Conservation (phyloP, 306 rosid genomes). For the Prunus kanzakura region DNA sequence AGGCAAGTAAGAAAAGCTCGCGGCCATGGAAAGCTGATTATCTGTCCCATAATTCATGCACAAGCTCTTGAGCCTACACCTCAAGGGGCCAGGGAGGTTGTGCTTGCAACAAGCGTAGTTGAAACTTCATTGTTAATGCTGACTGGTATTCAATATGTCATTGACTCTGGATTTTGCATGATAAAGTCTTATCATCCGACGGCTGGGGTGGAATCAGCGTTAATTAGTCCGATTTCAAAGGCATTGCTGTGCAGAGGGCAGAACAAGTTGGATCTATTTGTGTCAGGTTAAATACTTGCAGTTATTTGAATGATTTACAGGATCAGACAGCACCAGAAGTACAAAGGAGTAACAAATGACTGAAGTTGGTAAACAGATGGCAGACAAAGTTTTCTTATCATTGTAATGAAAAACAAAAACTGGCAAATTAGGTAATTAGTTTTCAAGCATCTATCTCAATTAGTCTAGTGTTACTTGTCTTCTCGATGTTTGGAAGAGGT, state of each 20-base stretch:
- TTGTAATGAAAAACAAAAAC: neutral
- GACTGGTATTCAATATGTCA: constrained; percentile 55
- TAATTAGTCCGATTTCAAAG: constrained; percentile 70
- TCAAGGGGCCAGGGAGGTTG: constrained; percentile 78
- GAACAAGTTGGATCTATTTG: constrained; percentile 61
- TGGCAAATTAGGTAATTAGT: too few species aligned
- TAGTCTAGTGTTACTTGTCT: too few species aligned
- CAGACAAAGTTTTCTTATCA: constrained; percentile 32
- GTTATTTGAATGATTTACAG: constrained; percentile 58
- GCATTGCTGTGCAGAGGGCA: constrained; percentile 81
- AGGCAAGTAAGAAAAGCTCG: constrained; percentile 45
- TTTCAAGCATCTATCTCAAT: too few species aligned
- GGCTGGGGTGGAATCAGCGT: constrained; percentile 82
- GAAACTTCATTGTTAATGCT: constrained; percentile 88
- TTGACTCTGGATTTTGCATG: constrained; percentile 83
- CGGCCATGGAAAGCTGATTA: constrained; percentile 67
- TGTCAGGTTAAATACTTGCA: constrained; percentile 66
- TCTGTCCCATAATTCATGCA: constrained; percentile 42
- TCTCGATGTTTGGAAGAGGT: too few species aligned
- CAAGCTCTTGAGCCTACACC: constrained; percentile 88
- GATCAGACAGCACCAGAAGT: constrained; percentile 79
- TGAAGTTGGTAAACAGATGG: constrained; percentile 84
- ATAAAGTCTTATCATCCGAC: constrained; percentile 69
- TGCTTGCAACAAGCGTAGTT: constrained; percentile 82
- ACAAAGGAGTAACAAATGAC: constrained; percentile 76